Evolutionary conservation across 768 basidiomycete species (phyloP).

Genomic region (Naganishia onofrii): DNA sequence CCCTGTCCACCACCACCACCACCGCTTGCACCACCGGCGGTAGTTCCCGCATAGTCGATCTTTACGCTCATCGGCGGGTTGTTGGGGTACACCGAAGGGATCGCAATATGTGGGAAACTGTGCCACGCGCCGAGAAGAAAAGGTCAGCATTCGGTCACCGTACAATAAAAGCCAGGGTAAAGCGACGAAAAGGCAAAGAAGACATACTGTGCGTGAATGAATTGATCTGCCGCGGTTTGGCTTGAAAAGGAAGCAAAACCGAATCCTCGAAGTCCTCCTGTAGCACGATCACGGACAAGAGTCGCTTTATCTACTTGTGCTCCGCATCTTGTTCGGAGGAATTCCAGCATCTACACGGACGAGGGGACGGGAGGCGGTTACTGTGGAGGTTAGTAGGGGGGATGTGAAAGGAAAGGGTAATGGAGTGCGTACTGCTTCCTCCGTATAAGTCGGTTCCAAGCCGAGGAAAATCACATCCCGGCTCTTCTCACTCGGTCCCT

Average conservation of each 20-base stretch:
- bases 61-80: slow-evolving; percentile 81
- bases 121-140: neutral
- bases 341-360: slow-evolving; percentile 71
- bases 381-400: no score
- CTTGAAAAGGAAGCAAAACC: slow-evolving; percentile 92
- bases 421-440: slow-evolving; percentile 74
- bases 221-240: slow-evolving; percentile 80
- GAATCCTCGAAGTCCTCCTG: slow-evolving; percentile 94
- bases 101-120: slow-evolving; percentile 78
- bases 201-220: slow-evolving; percentile 70
- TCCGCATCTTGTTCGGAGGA: slow-evolving; percentile 58
- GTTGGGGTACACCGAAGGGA: slow-evolving; percentile 86
- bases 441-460: slow-evolving; percentile 84
- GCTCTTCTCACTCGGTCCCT: slow-evolving; percentile 71
- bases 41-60: slow-evolving; percentile 88
- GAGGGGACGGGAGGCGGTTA: no score
- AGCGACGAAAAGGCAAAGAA: neutral
- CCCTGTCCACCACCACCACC: neutral
- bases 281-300: slow-evolving; percentile 92
- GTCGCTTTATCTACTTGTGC: slow-evolving; percentile 54
- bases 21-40: slow-evolving; percentile 63
- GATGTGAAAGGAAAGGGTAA: neutral
- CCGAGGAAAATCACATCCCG: slow-evolving; percentile 94
- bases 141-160: slow-evolving; percentile 2
- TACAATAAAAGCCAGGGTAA: neutral